Evolutionary conservation across 2,329 filamentous ascomycete genomes (phyloP).

Genomic region (Penicillium sp.): DNA sequence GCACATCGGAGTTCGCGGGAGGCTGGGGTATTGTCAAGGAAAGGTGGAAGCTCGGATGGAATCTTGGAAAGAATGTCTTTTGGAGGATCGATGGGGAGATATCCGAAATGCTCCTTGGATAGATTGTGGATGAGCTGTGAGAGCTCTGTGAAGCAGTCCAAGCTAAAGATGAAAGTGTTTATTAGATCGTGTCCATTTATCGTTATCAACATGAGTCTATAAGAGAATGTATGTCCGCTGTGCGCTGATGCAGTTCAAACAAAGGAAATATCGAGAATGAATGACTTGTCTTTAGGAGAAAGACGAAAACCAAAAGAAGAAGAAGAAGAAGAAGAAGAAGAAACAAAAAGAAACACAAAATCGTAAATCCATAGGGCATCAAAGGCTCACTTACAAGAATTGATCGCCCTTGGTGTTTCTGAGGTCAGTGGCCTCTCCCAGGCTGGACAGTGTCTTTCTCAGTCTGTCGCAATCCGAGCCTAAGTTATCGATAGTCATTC

Average conservation of each 20-base stretch:
- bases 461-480: slow-evolving; percentile 53
- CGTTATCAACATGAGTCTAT: slow-evolving; percentile 35
- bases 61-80: slow-evolving; percentile 53
- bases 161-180: slow-evolving; percentile 43
- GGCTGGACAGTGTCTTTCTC: slow-evolving; percentile 51
- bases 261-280: slow-evolving; percentile 19
- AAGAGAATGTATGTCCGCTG: slow-evolving; percentile 11
- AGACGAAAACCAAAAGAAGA: slow-evolving; percentile 21
- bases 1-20: slow-evolving; percentile 55
- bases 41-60: slow-evolving; percentile 54
- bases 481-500: slow-evolving; percentile 51
- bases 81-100: slow-evolving; percentile 53
- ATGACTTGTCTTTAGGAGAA: slow-evolving; percentile 20
- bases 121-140: slow-evolving; percentile 54
- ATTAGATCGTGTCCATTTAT: slow-evolving; percentile 46
- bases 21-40: slow-evolving; percentile 54
- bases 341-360: slow-evolving; percentile 15
- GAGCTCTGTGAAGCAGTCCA: slow-evolving; percentile 54
- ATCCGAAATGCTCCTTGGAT: slow-evolving; percentile 53
- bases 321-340: slow-evolving; percentile 17
- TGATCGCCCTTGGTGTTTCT: slow-evolving; percentile 51
- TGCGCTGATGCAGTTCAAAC: slow-evolving; percentile 10
- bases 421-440: slow-evolving; percentile 53
- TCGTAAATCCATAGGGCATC: slow-evolving; percentile 22
- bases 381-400: slow-evolving; percentile 50